phyloP scores from a whole-genome alignment of 2,329 filamentous ascomycete genomes.

The Aspergillus pseudoglaucus region DNA sequence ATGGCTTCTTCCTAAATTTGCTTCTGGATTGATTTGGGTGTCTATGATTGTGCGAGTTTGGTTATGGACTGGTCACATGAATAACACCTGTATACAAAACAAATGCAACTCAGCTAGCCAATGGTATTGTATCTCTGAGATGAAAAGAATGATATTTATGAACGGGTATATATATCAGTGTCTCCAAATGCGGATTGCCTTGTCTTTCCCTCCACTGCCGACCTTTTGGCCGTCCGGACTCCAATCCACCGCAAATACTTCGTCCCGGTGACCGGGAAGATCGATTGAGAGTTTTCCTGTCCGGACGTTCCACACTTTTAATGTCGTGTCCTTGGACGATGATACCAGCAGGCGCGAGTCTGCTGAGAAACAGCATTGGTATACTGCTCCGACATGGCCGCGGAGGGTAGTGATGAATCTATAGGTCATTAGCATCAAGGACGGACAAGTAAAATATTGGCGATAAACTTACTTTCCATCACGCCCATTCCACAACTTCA shows the following conservation, averaged over 20 bases:
- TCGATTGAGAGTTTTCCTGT: slow-evolving; percentile 76
- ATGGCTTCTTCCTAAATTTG: too few species aligned
- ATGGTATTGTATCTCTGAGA: too few species aligned
- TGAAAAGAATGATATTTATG: too few species aligned
- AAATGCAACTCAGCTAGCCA: too few species aligned
- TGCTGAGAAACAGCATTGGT: slow-evolving; percentile 86
- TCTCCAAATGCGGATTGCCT: slow-evolving; percentile 61
- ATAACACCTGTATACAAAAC: too few species aligned
- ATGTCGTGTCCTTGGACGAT: slow-evolving; percentile 81
- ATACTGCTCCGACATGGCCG: slow-evolving; percentile 86
- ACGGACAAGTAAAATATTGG: slow-evolving; percentile 2
- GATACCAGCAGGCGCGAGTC: slow-evolving; percentile 87
- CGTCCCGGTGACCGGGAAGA: slow-evolving; percentile 82
- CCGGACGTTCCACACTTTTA: slow-evolving; percentile 91
- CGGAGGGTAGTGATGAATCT: slow-evolving; percentile 82
- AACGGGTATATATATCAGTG: slow-evolving; percentile 36
- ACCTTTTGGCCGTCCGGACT: slow-evolving; percentile 83
- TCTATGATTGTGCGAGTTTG: too few species aligned
- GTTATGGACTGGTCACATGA: too few species aligned
- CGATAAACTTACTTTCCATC: slow-evolving; percentile 50
- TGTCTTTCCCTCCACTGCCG: slow-evolving; percentile 89
- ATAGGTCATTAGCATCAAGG: slow-evolving; percentile 8
- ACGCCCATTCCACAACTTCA: slow-evolving; percentile 80
- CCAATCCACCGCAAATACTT: slow-evolving; percentile 95
- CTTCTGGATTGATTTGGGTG: too few species aligned